Conservation (phyloP, 2,329 filamentous ascomycete genomes). For the Ophiostoma triangulosporum region DNA sequence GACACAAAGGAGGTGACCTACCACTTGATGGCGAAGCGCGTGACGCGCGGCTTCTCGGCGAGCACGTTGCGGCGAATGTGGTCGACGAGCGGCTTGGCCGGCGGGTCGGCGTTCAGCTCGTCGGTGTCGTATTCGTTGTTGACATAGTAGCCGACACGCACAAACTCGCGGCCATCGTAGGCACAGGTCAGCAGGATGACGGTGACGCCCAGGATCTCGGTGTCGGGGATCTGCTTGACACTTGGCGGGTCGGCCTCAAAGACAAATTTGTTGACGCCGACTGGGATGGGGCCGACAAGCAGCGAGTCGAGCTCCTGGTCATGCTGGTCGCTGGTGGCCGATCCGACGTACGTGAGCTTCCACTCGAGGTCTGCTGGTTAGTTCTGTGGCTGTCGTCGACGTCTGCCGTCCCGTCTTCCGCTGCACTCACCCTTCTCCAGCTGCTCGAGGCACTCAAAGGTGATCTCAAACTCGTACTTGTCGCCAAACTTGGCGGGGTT, state of each 20-base stretch:
- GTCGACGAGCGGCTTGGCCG: conserved; percentile 83
- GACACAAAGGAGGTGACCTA: too few species aligned
- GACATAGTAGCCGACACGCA: conserved; percentile 97
- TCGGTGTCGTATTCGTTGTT: conserved; percentile 98
- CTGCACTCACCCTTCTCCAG: conserved; percentile 65
- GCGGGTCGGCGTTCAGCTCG: conserved; percentile 77
- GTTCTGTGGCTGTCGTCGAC: neutral
- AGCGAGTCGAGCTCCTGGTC: conserved; percentile 97
- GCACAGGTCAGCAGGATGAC: conserved; percentile 93
- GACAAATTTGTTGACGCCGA: conserved; percentile 96
- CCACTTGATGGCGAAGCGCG: conserved; percentile 98
- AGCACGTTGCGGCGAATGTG: conserved; percentile 85
- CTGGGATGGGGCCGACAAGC: conserved; percentile 90
- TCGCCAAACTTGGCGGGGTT: conserved; percentile 91
- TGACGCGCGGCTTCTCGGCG: conserved; percentile 93
- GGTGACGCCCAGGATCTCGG: conserved; percentile 91
- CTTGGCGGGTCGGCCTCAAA: conserved; percentile 93
- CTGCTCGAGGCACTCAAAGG: conserved; percentile 91
- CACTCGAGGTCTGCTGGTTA: conserved; percentile 74
- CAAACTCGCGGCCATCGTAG: conserved; percentile 93
- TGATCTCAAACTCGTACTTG: conserved; percentile 95
- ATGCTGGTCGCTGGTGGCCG: conserved; percentile 90
- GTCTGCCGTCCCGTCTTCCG: neutral
- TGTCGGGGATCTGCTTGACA: conserved; percentile 78
- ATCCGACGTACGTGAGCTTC: conserved; percentile 98